Evolutionary conservation across 2,329 filamentous ascomycete genomes (phyloP), one percentile per base, ranked within the genome.

Genomic region (Diatrype stigma): DNA sequence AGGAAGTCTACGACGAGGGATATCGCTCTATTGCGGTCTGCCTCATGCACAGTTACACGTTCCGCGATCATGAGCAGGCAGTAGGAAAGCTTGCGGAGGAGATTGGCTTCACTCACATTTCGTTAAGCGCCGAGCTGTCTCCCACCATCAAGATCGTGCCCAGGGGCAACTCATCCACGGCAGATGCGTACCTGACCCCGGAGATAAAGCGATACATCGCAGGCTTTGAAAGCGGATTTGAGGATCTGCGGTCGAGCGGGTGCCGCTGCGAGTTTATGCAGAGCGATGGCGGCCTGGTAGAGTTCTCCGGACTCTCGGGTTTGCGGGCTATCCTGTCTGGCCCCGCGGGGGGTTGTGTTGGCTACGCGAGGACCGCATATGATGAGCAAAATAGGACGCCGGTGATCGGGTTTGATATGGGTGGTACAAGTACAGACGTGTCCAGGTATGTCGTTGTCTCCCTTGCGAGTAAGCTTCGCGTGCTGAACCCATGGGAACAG

Each of bases 331-430:
- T 91, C 38, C 67, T 91, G 0, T 88, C 84, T 1, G 87, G 87
- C 0, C 87, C 87, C 3, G 87, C 87, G 16, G 87, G 86, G 14
- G 87, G 87, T 45, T 87, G 90, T 0, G 86, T 90, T 1, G 87
- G 87, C 2, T 89, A 89, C 65, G 86, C 87, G 2, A 73, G 86
- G 12, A 90, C 87, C 0, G 87, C 82, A 1, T 90, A 86, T 46
- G 53, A 60, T 50, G 26, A 45, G 67, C 86, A 90, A 52, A 75
- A 80, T 0, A 72, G 82, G 14, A 85, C 74, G 0, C 86, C 87
- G 0, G 80, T 91, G 2, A 90, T 90, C 56, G 87, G 87, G 0
- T 90, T 91, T 59, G 87, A 91, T 57, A 91, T 88, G 85, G 71
- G 71, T 7, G 87, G 87, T n/a, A 90, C 87, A 1, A 85, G 80